Evolutionary conservation across 306 rosid species (phyloP), one percentile per base, ranked within the genome.

Genomic region (Quillaja saponaria): DNA sequence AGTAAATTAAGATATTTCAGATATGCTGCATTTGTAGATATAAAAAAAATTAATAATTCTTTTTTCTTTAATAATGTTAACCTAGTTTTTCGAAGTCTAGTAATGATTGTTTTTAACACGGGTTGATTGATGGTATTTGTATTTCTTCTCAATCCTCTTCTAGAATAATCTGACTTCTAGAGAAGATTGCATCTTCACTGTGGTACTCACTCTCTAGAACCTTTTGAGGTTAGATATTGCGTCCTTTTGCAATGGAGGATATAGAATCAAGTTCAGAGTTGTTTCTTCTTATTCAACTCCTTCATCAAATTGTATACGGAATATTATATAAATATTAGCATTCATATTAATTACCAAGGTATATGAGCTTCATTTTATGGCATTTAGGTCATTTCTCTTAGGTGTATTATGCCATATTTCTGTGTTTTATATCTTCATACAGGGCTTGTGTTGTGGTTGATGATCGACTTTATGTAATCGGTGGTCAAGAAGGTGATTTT

Each of bases 401-500:
- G 31, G 31, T 25, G 31, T 25, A 25, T 25, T 2, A 4, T 25
- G 4, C 31, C 31, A 25, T 25, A 25, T 25, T 2, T 25, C 31
- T 25, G 31, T 25, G 4, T 25, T 25, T 25, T 25, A 25, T 25
- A 25, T 25, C 3, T 25, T 4, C 31, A 7, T 39, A 71, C 53
- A 88, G 98, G 90, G 91, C 96, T 18, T 84, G 92, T 46, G 76
- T 84, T 10, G 95, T 81, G 68, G 78, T 64, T 75, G 79, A 86
- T 49, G 98, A 91, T 72, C 84, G 71, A 34, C 96, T 91, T 71
- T 88, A 77, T 58, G 83, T 91, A 55, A 68, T 91, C 51, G 98
- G 98, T 73, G 98, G 98, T 77, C 98, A 91, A 82, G 98, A 91
- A 80, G 98, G 98, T 45, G 98, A 91, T 74, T 91, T 88, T 70